These are phyloP conservation scores for Phalaenopsis aphrodite DNA, from an alignment of 106 monocot species.

Conservation along the genomic window DNA sequence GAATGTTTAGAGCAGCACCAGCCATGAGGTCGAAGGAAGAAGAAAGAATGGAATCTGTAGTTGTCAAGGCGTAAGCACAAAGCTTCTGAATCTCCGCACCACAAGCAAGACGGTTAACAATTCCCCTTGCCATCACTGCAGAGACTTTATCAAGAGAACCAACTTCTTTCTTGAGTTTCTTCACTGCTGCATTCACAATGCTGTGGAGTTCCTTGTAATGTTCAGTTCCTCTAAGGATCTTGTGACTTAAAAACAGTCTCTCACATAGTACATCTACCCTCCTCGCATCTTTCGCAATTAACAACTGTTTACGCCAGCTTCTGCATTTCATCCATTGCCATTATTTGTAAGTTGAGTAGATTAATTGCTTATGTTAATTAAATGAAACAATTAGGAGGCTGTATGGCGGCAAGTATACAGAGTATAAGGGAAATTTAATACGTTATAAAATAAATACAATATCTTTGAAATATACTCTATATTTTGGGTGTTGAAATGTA, in stretches of 20 bases:
- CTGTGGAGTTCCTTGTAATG: constrained; percentile 28
- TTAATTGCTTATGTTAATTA: no score
- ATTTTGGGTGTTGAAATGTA: no score
- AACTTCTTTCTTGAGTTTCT: constrained; percentile 49
- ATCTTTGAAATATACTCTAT: no score
- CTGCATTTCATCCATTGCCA: constrained; percentile 17
- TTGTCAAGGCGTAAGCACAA: constrained; percentile 29
- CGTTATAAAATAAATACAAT: no score
- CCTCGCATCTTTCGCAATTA: constrained; percentile 42
- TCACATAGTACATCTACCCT: constrained; percentile 44
- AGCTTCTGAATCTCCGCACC: constrained; percentile 53
- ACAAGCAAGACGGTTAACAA: constrained; percentile 50
- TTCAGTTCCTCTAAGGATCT: constrained; percentile 39
- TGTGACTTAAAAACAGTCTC: constrained; percentile 32
- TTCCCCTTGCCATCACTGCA: constrained; percentile 37
- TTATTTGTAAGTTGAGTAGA: neutral
- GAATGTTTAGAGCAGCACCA: constrained; percentile 8
- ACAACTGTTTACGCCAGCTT: constrained; percentile 43
- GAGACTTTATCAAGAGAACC: constrained; percentile 44
- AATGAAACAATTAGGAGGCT: no score
- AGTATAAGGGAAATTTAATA: no score
- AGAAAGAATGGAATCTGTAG: constrained; percentile 24
- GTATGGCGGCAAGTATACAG: no score
- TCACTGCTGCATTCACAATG: constrained; percentile 35
- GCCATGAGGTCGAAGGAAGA: constrained; percentile 9